Evolutionary conservation across 169 alveolate species (phyloP), one percentile per base, ranked within the genome.

Genomic region (Eimeria brunetti): DNA sequence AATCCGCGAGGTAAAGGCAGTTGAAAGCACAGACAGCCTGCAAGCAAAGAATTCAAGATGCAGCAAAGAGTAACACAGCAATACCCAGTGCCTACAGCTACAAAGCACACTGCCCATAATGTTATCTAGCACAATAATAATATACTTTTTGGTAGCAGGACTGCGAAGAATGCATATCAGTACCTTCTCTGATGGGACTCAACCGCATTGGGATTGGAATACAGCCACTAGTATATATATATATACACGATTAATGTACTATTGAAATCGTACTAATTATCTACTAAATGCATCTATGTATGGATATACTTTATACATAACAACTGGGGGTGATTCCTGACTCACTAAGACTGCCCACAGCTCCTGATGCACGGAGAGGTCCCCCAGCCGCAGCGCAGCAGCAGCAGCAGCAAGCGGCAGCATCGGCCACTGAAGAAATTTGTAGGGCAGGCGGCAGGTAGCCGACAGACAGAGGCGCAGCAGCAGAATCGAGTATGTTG

Each of bases 381-480:
- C 24, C 4, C 91, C 76, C 24, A 85, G 27, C 41, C n/a, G 71
- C 53, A 92, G 46, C 2, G 90, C 96, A 49, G 88, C 92, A 8
- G 93, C 96, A 12, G 67, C 88, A 16, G 89, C 92, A 7, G 81
- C 69, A 53, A 92, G 80, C 18, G 96, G 96, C 71, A 92, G 22
- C 53, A 81, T 62, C 16, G 96, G 96, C 75, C 73, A 62, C 22
- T 83, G 88, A 16, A 80, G 33, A 9, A 83, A 81, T 51, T 83
- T 80, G 88, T 80, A 92, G 20, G 96, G 78, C 53, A 92, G 64
- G 60, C 92, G 91, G 85, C 96, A 92, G 8, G 96, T 92, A n/a
- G 96, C 96, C 67, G 92, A 80, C 53, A 92, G 83, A 78, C 96
- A 92, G 49, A 92, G 80, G 27, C 96, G 91, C 88, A 92, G 76